These are phyloP conservation scores for Rhodofomes roseus DNA, from an alignment of 1,284 basidiomycete genomes.

Conservation along the genomic window DNA sequence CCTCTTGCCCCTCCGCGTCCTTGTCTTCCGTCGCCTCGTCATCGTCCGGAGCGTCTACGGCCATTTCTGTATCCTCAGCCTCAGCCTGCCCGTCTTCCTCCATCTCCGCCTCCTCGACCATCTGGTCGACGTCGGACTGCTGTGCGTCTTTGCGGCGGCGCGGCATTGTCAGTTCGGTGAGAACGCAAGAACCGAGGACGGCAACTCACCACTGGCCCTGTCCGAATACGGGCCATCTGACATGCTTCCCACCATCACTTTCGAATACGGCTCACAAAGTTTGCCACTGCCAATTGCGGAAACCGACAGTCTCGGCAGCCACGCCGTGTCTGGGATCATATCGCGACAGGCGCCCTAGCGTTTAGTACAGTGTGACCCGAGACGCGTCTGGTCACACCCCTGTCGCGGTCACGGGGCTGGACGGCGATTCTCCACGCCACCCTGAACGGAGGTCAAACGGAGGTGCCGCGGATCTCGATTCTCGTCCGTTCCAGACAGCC, in stretches of 20 bases:
- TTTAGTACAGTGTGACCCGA: neutral
- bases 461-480: neutral
- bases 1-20: constrained; percentile 25
- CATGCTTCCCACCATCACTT: constrained; percentile 14
- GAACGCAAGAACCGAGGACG: neutral
- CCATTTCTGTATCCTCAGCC: constrained; percentile 22
- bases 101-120: constrained; percentile 24
- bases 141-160: constrained; percentile 12
- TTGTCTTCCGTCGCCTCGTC: constrained; percentile 31
- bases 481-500: constrained; percentile 1
- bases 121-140: constrained; percentile 21
- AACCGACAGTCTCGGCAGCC: neutral
- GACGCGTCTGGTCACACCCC: constrained; percentile 10
- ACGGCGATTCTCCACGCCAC: neutral
- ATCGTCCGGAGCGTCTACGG: constrained; percentile 25
- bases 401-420: constrained; percentile 5
- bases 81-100: constrained; percentile 28
- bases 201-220: constrained; percentile 19
- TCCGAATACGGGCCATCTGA: constrained; percentile 16
- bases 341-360: neutral
- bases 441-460: neutral
- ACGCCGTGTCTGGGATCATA: neutral
- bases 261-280: neutral
- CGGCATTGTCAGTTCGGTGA: neutral
- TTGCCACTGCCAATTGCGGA: constrained; percentile 2